Conservation (phyloP, 805 yeast genomes). For the Wickerhamiella shivajii region DNA sequence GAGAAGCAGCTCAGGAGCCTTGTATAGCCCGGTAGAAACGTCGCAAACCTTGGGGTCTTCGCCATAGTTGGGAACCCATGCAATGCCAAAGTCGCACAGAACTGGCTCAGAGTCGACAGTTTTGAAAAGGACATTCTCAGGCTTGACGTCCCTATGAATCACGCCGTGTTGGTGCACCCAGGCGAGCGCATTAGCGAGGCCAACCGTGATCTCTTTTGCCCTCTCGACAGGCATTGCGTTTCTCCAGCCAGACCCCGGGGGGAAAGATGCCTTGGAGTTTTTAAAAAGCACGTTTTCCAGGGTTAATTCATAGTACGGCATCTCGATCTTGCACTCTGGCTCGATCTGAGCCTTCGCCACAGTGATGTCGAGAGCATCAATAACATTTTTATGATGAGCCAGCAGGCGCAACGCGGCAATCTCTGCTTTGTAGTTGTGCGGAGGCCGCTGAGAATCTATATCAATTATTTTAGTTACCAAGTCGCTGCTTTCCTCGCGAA, state of each 20-base stretch:
- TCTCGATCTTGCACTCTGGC: conserved; percentile 23
- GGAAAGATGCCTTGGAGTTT: conserved; percentile 25
- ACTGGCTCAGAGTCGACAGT: conserved; percentile 22
- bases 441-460: conserved; percentile 38
- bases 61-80: conserved; percentile 26
- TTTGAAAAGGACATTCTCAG: conserved; percentile 54
- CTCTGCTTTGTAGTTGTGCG: conserved; percentile 39
- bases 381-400: conserved; percentile 11
- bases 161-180: conserved; percentile 21
- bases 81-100: conserved; percentile 57
- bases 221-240: conserved; percentile 28
- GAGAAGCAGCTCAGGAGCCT: conserved; percentile 61
- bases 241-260: conserved; percentile 21
- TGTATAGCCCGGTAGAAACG: conserved; percentile 51
- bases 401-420: conserved; percentile 25
- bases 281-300: conserved; percentile 26
- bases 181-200: conserved; percentile 16
- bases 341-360: conserved; percentile 13
- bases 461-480: conserved; percentile 36
- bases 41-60: conserved; percentile 30
- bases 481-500: no score
- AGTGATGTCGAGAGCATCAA: conserved; percentile 20
- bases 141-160: conserved; percentile 38
- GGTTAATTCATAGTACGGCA: conserved; percentile 29
- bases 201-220: conserved; percentile 15